Conservation (phyloP, 768 basidiomycete genomes). For the Rhizopogon rudus region DNA sequence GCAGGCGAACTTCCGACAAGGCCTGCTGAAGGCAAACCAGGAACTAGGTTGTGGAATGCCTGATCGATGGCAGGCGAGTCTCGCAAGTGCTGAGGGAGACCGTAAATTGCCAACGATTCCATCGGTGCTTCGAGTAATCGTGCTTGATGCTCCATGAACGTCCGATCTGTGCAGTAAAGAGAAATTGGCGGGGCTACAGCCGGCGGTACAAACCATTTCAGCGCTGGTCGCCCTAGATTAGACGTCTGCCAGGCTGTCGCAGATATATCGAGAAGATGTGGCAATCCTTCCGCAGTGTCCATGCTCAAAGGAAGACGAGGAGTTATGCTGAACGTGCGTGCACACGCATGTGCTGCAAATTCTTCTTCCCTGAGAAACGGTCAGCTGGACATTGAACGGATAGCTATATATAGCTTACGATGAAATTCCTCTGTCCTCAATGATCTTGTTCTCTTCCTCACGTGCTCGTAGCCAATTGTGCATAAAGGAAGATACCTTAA, state of each 20-base stretch:
- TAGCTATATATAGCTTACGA: constrained; percentile 29
- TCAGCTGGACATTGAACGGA: background rate
- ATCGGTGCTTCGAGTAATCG: constrained; percentile 60
- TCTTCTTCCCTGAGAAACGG: background rate
- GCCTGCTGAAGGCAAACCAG: constrained; percentile 62
- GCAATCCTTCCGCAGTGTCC: constrained; percentile 38
- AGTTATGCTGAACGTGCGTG: background rate
- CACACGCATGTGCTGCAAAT: background rate
- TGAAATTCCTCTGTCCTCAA: constrained; percentile 38
- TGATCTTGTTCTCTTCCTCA: constrained; percentile 36
- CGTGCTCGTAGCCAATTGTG: constrained; percentile 46
- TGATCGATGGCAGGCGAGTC: constrained; percentile 52
- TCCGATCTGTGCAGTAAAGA: constrained; percentile 67
- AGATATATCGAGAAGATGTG: constrained; percentile 59
- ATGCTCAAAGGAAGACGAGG: constrained; percentile 17
- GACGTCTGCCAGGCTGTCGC: constrained; percentile 63
- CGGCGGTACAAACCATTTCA: constrained; percentile 84
- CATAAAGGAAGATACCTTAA: constrained; percentile 59
- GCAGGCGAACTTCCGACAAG: constrained; percentile 60
- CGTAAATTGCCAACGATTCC: constrained; percentile 77
- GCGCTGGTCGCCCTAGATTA: constrained; percentile 70
- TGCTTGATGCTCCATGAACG: constrained; percentile 70
- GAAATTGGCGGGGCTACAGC: constrained; percentile 82
- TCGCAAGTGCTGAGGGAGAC: constrained; percentile 62
- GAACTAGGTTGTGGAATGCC: constrained; percentile 44